phyloP scores from a whole-genome alignment of 139 green algal genomes.

The Volvox africanus region DNA sequence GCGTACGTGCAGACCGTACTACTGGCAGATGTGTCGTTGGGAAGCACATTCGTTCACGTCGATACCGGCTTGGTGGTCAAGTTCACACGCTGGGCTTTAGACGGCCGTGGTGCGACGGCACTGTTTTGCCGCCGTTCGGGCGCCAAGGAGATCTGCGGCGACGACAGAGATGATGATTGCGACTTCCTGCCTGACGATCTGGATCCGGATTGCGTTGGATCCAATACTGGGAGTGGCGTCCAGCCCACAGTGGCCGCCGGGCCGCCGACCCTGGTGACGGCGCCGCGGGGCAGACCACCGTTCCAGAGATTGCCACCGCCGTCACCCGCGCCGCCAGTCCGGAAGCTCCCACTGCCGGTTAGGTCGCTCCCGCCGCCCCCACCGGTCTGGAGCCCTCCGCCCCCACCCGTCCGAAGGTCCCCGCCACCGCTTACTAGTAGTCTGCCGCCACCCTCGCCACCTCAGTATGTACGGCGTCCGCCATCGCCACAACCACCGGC shows the following conservation, averaged over 20 bases:
- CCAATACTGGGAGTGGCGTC: too few species aligned
- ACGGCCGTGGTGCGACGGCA: neutral
- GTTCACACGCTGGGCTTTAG: neutral
- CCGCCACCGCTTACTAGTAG: neutral
- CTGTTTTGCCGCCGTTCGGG: neutral
- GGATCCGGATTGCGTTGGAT: slow-evolving; percentile 11
- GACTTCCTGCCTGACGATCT: neutral
- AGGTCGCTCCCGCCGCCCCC: neutral
- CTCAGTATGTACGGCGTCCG: neutral
- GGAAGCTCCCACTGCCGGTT: neutral
- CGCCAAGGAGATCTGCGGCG: neutral
- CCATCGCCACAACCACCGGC: too few species aligned
- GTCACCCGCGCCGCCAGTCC: neutral
- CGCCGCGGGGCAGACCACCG: neutral
- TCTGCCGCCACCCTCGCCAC: neutral
- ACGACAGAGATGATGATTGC: slow-evolving; percentile 33
- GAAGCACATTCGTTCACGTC: neutral
- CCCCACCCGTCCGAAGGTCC: neutral
- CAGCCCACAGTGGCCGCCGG: too few species aligned
- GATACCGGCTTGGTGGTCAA: neutral
- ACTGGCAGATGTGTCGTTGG: neutral
- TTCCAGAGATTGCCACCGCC: too few species aligned
- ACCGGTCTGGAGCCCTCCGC: neutral
- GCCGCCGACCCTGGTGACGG: neutral
- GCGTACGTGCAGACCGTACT: neutral